Base-by-base conservation (phyloP, 73 alveolate genomes). In the Paramecium bursaria region DNA sequence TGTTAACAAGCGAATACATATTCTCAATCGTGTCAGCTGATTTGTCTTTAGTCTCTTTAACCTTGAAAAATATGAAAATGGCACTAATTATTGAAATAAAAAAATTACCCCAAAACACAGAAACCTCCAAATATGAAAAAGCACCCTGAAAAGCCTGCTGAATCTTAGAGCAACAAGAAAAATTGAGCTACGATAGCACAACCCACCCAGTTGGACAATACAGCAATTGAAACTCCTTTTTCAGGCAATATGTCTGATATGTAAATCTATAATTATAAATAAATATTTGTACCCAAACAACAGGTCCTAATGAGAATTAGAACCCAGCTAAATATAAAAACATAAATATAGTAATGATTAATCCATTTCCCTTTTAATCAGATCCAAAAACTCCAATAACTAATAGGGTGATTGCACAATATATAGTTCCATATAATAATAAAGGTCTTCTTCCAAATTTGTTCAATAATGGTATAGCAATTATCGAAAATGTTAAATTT, bases 231-330 rank as follows among this genome's bases (percentile, higher is more conserved):
- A 25, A 54, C 54, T 11, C 74, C 60, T 47, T 52, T 54, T 33
- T 79, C 80, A 53, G 54, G 49, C 25, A 79, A 35, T 22, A 79
- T 57, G 9, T 79, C 89, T 21, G 89, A 54, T 33, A 47, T 44
- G 15, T 79, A 79, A 11, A 79, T 42, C 82, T 67, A 31, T 0
- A 67, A 39, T 7, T 35, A 67, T 19, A 19, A 39, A 2, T n/a
- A n/a, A 57, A 25, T 14, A 31, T 17, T 42, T 17, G 33, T 67
- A 67, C 85, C 85, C 89, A 52, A 3, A 54, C 85, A 1, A 79
- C 57, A 1, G 89, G 89, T 7, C 89, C 89, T 31, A 79, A 49
- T 2, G 89, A 52, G 50, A 79, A 54, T 48, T 79, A 53, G 39
- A 79, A 79, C 17, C 85, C 73, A 9, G 76, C 50, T 31, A 42